These are phyloP conservation scores for Nigrospora oryzae DNA, from an alignment of 2,329 filamentous ascomycete genomes.

Conservation along the genomic window DNA sequence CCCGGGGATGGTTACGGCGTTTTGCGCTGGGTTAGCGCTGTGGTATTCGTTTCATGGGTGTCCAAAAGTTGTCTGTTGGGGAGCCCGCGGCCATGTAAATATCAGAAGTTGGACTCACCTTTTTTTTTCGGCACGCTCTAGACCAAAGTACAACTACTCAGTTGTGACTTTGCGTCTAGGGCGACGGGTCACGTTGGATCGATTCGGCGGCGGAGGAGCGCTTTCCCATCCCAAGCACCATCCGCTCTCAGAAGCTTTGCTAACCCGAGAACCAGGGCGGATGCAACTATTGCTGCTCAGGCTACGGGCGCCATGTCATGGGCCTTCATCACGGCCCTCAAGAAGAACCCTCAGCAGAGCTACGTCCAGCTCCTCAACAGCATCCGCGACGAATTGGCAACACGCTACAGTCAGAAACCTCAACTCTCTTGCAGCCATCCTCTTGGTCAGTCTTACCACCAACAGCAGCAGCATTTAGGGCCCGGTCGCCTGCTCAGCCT, in stretches of 20 bases:
- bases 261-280: slow-evolving; percentile 50
- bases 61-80: no score
- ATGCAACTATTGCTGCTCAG: slow-evolving; percentile 79
- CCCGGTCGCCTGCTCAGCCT: neutral
- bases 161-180: slow-evolving; percentile 32
- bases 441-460: slow-evolving; percentile 57
- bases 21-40: no score
- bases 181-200: slow-evolving; percentile 36
- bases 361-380: slow-evolving; percentile 94
- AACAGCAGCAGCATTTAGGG: neutral
- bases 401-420: slow-evolving; percentile 89
- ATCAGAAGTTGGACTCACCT: neutral
- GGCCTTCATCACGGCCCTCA: slow-evolving; percentile 87
- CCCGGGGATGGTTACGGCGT: no score
- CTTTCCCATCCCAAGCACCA: neutral
- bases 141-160: slow-evolving; percentile 26
- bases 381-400: slow-evolving; percentile 79
- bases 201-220: neutral
- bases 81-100: no score
- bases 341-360: slow-evolving; percentile 89
- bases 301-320: slow-evolving; percentile 98
- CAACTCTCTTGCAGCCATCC: slow-evolving; percentile 96
- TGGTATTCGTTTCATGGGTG: no score
- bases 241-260: neutral
- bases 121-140: slow-evolving; percentile 28